Percentiles rank a stretch among this genome's conserved stretches.
phyloP scores from a whole-genome alignment of 768 basidiomycete species.

The Amanita muscaria region DNA sequence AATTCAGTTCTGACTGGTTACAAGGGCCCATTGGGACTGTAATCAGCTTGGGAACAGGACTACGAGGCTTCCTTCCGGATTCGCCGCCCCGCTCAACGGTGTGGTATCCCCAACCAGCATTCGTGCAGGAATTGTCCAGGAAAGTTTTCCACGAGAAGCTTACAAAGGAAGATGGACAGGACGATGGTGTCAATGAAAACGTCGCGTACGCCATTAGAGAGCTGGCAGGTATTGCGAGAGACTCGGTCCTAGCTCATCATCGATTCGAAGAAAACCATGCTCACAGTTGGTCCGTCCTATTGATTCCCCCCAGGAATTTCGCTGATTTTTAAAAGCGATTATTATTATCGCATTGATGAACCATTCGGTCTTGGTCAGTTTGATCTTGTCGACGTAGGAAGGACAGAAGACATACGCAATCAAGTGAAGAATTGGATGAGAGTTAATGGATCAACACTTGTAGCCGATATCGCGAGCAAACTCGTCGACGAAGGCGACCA shows the following conservation, averaged over 20 bases:
- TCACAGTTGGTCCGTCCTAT: background rate
- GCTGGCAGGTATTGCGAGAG: background rate
- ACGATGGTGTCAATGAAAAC: background rate
- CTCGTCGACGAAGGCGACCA: constrained; percentile 8
- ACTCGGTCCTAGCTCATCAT: constrained; percentile 2
- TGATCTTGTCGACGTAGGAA: background rate
- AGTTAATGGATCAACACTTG: background rate
- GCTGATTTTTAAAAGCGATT: background rate
- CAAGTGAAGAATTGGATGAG: background rate
- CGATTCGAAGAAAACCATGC: background rate
- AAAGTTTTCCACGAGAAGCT: background rate
- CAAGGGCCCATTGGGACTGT: constrained; percentile 10
- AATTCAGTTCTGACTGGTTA: constrained; percentile 14
- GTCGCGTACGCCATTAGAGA: constrained; percentile 2
- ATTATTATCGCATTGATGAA: constrained; percentile 3
- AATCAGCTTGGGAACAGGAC: constrained; percentile 15
- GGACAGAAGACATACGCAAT: background rate
- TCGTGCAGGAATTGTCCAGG: background rate
- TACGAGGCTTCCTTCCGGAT: constrained; percentile 5
- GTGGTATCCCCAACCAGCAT: background rate
- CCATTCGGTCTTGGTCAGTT: background rate
- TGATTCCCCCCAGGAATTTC: background rate
- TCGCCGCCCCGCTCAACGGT: constrained; percentile 2
- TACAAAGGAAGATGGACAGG: too few relatives aligned
- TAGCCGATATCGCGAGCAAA: background rate